These are phyloP conservation scores for Trichomonascus vanleenenianus DNA, from an alignment of 805 yeast genomes.

Conservation along the genomic window DNA sequence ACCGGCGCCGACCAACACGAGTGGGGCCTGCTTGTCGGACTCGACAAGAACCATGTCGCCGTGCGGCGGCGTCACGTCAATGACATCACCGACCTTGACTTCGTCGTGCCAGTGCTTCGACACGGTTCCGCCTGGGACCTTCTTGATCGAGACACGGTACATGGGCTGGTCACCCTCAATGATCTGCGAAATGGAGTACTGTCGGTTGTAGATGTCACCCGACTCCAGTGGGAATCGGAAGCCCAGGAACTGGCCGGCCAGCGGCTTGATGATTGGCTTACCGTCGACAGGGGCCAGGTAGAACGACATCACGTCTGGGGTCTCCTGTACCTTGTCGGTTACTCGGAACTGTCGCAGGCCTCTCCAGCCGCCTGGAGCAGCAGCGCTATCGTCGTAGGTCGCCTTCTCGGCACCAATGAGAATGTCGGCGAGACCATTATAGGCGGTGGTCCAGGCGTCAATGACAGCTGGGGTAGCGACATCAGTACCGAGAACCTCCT, in stretches of 20 bases:
- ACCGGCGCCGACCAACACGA: slow-evolving; percentile 50
- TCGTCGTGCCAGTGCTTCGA: slow-evolving; percentile 44
- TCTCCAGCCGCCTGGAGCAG: slow-evolving; percentile 43
- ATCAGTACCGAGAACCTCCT: slow-evolving; percentile 35
- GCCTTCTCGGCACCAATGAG: slow-evolving; percentile 48
- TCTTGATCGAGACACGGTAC: slow-evolving; percentile 53
- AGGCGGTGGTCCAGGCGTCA: slow-evolving; percentile 60
- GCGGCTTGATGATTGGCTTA: slow-evolving; percentile 20
- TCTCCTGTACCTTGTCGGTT: slow-evolving; percentile 35
- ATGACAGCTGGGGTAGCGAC: slow-evolving; percentile 47
- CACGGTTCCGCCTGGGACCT: slow-evolving; percentile 39
- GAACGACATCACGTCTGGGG: slow-evolving; percentile 42
- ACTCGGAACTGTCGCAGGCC: slow-evolving; percentile 50
- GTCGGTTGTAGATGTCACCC: slow-evolving; percentile 42
- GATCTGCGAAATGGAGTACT: slow-evolving; percentile 47
- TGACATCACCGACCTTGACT: slow-evolving; percentile 39
- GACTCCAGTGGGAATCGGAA: slow-evolving; percentile 30
- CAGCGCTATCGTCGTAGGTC: slow-evolving; percentile 33
- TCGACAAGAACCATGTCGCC: slow-evolving; percentile 38
- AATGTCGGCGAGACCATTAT: slow-evolving; percentile 52
- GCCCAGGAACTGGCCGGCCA: slow-evolving; percentile 42
- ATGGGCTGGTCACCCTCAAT: slow-evolving; percentile 23
- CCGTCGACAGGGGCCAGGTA: slow-evolving; percentile 42
- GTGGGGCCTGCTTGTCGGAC: slow-evolving; percentile 24
- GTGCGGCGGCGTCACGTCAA: slow-evolving; percentile 50